Base-by-base conservation (phyloP, 257 asterid species). In the Solanum raphanifolium region DNA sequence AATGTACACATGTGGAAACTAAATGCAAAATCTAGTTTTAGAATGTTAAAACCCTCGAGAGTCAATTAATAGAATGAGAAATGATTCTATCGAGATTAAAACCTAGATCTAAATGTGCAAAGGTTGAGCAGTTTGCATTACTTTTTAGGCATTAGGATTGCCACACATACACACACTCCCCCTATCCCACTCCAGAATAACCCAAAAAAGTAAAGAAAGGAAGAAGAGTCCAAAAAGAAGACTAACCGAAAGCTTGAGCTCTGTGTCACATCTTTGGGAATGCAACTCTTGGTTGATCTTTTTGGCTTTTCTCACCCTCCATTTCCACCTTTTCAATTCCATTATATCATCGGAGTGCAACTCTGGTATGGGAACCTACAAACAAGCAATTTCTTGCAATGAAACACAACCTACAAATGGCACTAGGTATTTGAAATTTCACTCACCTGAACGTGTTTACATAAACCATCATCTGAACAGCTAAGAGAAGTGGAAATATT, bases 231-330 rank as follows among this genome's bases (percentile, higher is more conserved):
- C 71, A 48, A 86, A 72, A 38, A 82, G 73, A 86, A 74, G 87
- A 90, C 96, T 91, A 90, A 97, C 99, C 83, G 98, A 94, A 87
- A 97, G 97, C 94, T 97, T 97, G 89, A 95, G 93, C 92, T 95
- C 98, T 35, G 91, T 90, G 91, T 97, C 99, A 86, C 99, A 97
- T 94, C 99, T 92, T 89, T 91, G 94, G 75, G 98, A 93, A 88
- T 97, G 97, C 93, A 95, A 93, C 95, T 97, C 99, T 90, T 88
- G 96, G 91, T 79, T 97, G 88, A 94, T 91, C 92, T 95, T 97
- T 89, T 95, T 95, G 36, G 90, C 94, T 93, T 95, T 97, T 90
- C 95, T 88, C 90, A 91, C 90, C 79, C 92, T 93, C 98, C 98
- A 94, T 93, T 92, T 94, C 99, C 99, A 97, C 87, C 86, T 93